Evolutionary conservation across 129 eudicot species (phyloP).

Genomic region (Silybum marianum): DNA sequence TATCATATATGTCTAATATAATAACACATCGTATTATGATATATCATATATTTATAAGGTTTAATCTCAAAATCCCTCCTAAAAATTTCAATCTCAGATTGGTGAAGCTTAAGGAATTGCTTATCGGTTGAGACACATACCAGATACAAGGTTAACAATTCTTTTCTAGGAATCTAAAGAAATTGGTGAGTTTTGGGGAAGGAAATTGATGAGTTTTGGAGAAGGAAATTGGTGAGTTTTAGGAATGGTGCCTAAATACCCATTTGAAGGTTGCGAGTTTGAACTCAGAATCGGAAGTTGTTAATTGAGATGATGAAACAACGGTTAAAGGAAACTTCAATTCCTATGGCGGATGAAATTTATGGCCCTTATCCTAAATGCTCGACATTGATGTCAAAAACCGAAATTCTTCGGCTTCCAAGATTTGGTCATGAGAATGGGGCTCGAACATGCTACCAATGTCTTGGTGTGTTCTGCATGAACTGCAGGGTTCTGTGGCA

Average conservation of each 20-base stretch:
- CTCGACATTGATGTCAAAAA: conserved; percentile 73
- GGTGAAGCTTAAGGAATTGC: too few species aligned
- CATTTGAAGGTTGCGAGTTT: conserved; percentile 62
- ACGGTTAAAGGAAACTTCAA: conserved; percentile 59
- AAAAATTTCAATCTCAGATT: too few species aligned
- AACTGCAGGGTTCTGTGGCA: conserved; percentile 90
- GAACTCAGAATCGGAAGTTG: conserved; percentile 55
- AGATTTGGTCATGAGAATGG: conserved; percentile 22
- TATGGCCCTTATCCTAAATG: conserved; percentile 87
- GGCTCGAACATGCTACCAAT: conserved; percentile 54
- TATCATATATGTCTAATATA: too few species aligned
- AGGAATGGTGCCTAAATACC: conserved; percentile 70
- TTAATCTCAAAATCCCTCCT: too few species aligned
- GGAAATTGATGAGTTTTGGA: too few species aligned
- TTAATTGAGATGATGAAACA: conserved; percentile 69
- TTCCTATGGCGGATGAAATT: conserved; percentile 69
- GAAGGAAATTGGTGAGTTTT: too few species aligned
- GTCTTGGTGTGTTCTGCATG: conserved; percentile 58
- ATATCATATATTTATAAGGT: too few species aligned
- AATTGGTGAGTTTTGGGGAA: too few species aligned
- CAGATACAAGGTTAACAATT: too few species aligned
- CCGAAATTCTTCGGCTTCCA: conserved; percentile 41
- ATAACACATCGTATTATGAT: too few species aligned
- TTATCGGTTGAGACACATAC: too few species aligned
- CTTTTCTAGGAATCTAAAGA: too few species aligned